Conservation (phyloP, 805 yeast species). For the Sugiyamaella lignohabitans region DNA sequence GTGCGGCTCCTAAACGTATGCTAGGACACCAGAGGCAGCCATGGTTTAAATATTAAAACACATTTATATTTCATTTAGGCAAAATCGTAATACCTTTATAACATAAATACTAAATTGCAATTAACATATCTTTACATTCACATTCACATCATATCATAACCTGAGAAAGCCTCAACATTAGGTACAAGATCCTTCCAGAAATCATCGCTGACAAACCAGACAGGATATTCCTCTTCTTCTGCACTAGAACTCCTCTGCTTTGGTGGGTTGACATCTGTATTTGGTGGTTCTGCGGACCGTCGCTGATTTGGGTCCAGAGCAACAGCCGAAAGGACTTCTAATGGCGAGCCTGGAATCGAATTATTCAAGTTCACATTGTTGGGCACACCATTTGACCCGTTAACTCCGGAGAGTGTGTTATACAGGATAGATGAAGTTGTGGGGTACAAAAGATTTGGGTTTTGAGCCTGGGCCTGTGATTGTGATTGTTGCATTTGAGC, state of each 20-base stretch:
- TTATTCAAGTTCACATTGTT: neutral
- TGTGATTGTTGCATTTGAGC: neutral
- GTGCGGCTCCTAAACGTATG: neutral
- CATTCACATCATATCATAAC: conserved; percentile 17
- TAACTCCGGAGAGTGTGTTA: neutral
- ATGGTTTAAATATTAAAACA: too few relatives aligned
- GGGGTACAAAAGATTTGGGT: neutral
- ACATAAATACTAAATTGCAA: too few relatives aligned
- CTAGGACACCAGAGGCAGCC: neutral
- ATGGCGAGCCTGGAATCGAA: conserved; percentile 28
- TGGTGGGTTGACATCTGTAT: neutral
- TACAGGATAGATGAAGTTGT: too few relatives aligned
- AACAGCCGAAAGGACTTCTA: conserved; percentile 39
- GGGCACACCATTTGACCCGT: neutral
- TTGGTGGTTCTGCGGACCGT: neutral
- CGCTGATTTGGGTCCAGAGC: conserved; percentile 26
- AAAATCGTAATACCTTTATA: too few relatives aligned
- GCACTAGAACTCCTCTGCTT: conserved; percentile 13
- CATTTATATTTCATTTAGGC: too few relatives aligned
- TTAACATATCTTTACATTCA: neutral
- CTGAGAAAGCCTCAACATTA: conserved; percentile 23
- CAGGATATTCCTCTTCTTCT: conserved; percentile 41
- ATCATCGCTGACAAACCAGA: conserved; percentile 57
- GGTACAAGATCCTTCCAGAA: conserved; percentile 54
- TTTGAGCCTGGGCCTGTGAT: neutral